phyloP scores from a whole-genome alignment of 441 rosid genomes.

The Croton setiger region DNA sequence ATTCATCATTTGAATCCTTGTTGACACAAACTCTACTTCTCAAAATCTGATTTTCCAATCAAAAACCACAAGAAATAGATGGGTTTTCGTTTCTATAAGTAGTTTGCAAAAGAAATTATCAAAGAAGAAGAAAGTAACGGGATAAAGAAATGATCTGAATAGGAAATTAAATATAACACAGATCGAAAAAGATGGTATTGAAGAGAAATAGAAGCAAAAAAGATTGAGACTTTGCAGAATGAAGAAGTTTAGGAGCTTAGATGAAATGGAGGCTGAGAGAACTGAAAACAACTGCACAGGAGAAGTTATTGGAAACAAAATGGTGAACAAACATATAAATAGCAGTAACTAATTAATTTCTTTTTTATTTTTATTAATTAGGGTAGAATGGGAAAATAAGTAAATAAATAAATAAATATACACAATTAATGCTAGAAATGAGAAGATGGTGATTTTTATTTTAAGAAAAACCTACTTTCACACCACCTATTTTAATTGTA shows the following conservation, averaged over 20 bases:
- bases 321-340: conserved; percentile 1
- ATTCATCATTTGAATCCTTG: conserved; percentile 19
- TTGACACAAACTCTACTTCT: conserved; percentile 19
- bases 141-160: conserved; percentile 18
- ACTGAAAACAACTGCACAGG: conserved; percentile 12
- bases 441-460: too few species aligned
- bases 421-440: too few species aligned
- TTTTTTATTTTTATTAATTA: too few species aligned
- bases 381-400: too few species aligned
- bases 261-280: conserved; percentile 14
- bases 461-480: too few species aligned
- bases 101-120: neutral
- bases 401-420: too few species aligned
- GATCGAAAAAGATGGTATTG: conserved; percentile 23
- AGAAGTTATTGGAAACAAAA: neutral
- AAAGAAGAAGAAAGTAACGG: neutral
- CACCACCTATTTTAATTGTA: too few species aligned
- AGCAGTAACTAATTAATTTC: neutral
- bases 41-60: neutral
- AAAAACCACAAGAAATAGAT: conserved; percentile 4
- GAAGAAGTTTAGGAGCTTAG: neutral
- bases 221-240: conserved; percentile 9
- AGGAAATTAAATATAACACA: conserved; percentile 21
- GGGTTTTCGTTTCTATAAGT: conserved; percentile 5
- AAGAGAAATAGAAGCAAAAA: conserved; percentile 9